Evolutionary conservation across 2,329 filamentous ascomycete species (phyloP).

Genomic region (Alternaria gansuensis): DNA sequence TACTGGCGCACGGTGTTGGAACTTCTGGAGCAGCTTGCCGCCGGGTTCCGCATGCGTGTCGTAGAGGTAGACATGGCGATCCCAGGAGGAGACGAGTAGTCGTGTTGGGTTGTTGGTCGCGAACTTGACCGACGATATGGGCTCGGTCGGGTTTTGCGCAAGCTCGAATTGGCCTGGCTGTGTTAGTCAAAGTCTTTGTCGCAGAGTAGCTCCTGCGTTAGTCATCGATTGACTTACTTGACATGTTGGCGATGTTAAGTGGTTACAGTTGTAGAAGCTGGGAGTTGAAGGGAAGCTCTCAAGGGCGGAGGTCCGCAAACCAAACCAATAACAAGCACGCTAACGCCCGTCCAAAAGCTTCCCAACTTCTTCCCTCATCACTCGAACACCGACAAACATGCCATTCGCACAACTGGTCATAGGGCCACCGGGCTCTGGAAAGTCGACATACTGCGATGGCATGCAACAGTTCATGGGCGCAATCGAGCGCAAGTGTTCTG

Average conservation of each 20-base stretch:
- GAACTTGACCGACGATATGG: slow-evolving; percentile 86
- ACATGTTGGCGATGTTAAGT: slow-evolving; percentile 37
- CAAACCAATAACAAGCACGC: slow-evolving; percentile 20
- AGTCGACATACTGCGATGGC: slow-evolving; percentile 98
- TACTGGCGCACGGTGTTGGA: slow-evolving; percentile 83
- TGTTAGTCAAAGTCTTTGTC: neutral
- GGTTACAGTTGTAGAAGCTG: slow-evolving; percentile 12
- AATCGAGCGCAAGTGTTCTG: slow-evolving; percentile 91
- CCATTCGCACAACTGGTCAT: slow-evolving; percentile 81
- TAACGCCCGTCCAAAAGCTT: slow-evolving; percentile 31
- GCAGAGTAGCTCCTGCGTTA: fast-evolving
- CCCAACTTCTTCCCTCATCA: slow-evolving; percentile 8
- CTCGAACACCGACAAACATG: slow-evolving; percentile 51
- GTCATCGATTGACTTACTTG: slow-evolving; percentile 28
- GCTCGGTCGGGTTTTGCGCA: slow-evolving; percentile 81
- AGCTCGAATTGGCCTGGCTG: slow-evolving; percentile 76
- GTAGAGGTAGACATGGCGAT: slow-evolving; percentile 90
- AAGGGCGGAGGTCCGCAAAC: slow-evolving; percentile 27
- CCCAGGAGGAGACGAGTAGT: slow-evolving; percentile 94
- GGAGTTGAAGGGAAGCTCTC: slow-evolving; percentile 31
- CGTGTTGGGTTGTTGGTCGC: slow-evolving; percentile 77
- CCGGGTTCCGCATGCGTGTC: slow-evolving; percentile 70
- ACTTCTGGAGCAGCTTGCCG: slow-evolving; percentile 74
- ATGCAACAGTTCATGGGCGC: slow-evolving; percentile 99
- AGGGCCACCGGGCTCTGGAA: slow-evolving; percentile 93